Conservation (phyloP, 164 flowering plant species). For the Vitis riparia region DNA sequence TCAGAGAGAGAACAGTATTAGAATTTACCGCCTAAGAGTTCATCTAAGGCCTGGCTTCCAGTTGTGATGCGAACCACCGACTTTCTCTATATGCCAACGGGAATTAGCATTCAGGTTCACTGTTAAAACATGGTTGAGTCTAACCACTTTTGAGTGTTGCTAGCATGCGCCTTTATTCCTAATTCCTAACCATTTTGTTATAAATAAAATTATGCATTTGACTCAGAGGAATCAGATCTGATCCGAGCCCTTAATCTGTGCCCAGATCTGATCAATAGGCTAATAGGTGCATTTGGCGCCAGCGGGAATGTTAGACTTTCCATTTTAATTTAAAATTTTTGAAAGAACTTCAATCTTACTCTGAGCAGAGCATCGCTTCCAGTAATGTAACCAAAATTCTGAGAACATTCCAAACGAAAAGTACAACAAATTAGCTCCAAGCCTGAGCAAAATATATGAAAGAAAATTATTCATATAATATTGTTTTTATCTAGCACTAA, state of each 20-base stretch:
- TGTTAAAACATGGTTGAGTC: not conserved
- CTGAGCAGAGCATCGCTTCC: slow-evolving; percentile 93
- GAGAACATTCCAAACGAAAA: slow-evolving; percentile 5
- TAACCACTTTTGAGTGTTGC: not conserved
- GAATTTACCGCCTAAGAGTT: slow-evolving; percentile 82
- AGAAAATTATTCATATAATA: not conserved
- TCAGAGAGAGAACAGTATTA: not conserved
- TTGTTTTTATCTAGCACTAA: slow-evolving; percentile 22
- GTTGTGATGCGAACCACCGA: slow-evolving; percentile 83
- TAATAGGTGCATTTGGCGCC: no score
- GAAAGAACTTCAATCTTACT: slow-evolving; percentile 44
- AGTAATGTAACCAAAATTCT: slow-evolving; percentile 95
- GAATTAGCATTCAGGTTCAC: not conserved
- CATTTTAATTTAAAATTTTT: not conserved
- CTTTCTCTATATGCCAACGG: slow-evolving; percentile 59
- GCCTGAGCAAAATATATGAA: not conserved
- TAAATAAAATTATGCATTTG: not conserved
- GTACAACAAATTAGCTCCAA: not conserved
- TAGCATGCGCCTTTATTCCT: not conserved
- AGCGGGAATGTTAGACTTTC: slow-evolving; percentile 1
- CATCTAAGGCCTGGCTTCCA: slow-evolving; percentile 97
- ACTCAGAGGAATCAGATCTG: no score
- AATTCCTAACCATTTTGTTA: not conserved
- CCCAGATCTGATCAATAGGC: no score
- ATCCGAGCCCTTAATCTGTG: no score